phyloP scores from a whole-genome alignment of 331 rosid genomes.

The Malus hybrid region DNA sequence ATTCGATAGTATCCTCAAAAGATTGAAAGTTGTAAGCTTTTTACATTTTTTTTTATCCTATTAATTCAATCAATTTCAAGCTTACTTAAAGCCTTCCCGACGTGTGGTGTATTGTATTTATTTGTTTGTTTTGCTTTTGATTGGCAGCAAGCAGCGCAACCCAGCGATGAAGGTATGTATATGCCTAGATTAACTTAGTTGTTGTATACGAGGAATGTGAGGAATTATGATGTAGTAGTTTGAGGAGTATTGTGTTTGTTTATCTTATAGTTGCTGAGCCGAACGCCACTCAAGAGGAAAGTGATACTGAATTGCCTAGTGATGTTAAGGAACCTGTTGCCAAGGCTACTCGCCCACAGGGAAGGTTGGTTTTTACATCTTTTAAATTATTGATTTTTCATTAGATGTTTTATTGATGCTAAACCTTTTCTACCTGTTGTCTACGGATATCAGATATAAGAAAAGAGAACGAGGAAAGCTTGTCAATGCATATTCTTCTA shows the following conservation, averaged over 20 bases:
- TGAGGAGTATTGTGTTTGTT: neutral
- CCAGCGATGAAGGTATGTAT: constrained; percentile 41
- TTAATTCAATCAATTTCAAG: neutral
- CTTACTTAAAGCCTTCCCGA: neutral
- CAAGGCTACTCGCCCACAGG: constrained; percentile 80
- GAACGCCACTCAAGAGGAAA: constrained; percentile 25
- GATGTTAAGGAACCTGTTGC: constrained; percentile 27
- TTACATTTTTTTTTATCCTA: neutral
- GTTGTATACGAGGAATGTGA: neutral
- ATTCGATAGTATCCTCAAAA: constrained; percentile 78
- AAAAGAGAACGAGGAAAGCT: constrained; percentile 91
- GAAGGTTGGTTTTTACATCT: constrained; percentile 48
- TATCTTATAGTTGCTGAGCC: constrained; percentile 21
- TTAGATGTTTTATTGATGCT: neutral
- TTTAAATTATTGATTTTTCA: neutral
- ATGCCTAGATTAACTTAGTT: neutral
- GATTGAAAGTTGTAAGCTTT: constrained; percentile 80
- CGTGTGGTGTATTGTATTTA: neutral
- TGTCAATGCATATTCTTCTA: constrained; percentile 65
- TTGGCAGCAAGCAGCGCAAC: constrained; percentile 57
- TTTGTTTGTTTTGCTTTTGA: constrained; percentile 1
- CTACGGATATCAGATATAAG: constrained; percentile 49
- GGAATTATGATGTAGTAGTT: neutral
- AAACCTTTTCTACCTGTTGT: neutral
- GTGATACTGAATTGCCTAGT: constrained; percentile 21